Base-by-base conservation (phyloP, 1,139 yeast species). In the Candida tropicalis region DNA sequence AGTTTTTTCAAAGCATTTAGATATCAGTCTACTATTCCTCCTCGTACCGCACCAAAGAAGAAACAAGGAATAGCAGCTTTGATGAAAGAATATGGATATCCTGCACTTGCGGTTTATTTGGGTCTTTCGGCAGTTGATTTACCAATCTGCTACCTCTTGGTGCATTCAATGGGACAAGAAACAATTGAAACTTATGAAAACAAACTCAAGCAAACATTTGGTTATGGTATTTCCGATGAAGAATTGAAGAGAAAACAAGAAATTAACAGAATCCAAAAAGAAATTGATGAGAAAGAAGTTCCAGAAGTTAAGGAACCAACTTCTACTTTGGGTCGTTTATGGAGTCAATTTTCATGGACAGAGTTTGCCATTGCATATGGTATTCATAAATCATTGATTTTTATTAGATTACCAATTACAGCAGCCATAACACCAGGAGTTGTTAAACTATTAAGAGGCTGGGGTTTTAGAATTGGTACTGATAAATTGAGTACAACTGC, bases 351-450 rank as follows among this genome's bases (percentile, higher is more conserved):
- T 49, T 72, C 77, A 11, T 73, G 75, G 75, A 69, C 78, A 2
- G 97, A 93, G 62, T 81, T 89, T 55, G 84, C 89, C 15, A 77
- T 95, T 50, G 99, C 99, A 0, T 93, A 93, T 62, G 97, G 97
- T 4, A 71, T 93, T 42, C 99, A 93, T 70, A 93, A 95, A 68
- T 81, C 95, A 5, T 73, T 91, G 49, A 77, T 85, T 10, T 80
- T 93, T 52, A 75, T 89, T 35, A 77, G 99, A 52, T 68, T 93
- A 7, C 99, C 99, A 10, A 65, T 90, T 33, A 85, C 97, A 1
- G 97, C 97, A 0, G 96, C 97, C 5, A 78, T 91, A 15, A 90
- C 98, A 0, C 99, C 99, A 1, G 63, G 81, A 4, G 75, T 89
- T 2, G 97, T 89, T 12, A 73, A 66, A 44, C 59, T 70, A 28